Conservation (phyloP, 1,139 yeast genomes). For the Lodderomyces metapsilosis region DNA sequence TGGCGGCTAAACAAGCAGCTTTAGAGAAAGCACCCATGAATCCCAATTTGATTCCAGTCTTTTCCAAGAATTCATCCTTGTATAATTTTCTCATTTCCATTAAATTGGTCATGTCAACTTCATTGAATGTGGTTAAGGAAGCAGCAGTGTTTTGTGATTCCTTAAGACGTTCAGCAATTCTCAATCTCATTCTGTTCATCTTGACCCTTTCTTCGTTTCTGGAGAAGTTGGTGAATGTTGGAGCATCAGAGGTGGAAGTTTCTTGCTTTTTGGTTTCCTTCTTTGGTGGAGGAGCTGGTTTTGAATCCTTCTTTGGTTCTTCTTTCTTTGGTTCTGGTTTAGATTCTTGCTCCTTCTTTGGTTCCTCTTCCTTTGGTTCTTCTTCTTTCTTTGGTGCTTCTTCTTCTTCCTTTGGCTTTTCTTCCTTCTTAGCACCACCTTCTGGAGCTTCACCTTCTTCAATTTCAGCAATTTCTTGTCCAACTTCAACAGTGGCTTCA, state of each 20-base stretch:
- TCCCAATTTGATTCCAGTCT: conserved; percentile 92
- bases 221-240: conserved; percentile 62
- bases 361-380: conserved; percentile 42
- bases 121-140: conserved; percentile 95
- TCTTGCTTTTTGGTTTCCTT: conserved; percentile 20
- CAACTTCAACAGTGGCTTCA: conserved; percentile 95
- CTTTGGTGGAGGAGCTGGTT: conserved; percentile 16
- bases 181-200: conserved; percentile 99
- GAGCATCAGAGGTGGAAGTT: conserved; percentile 25
- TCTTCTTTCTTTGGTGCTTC: conserved; percentile 28
- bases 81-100: conserved; percentile 94
- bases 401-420: conserved; percentile 19
- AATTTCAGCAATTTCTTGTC: conserved; percentile 86
- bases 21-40: conserved; percentile 98
- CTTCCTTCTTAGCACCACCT: conserved; percentile 44
- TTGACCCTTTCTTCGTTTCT: conserved; percentile 91
- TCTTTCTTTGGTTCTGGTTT: conserved; percentile 25
- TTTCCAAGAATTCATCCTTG: conserved; percentile 94
- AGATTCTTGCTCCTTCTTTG: conserved; percentile 22
- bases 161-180: conserved; percentile 99
- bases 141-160: conserved; percentile 99
- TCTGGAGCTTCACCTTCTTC: conserved; percentile 88
- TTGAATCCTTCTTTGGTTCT: conserved; percentile 26
- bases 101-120: conserved; percentile 92
- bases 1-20: conserved; percentile 91